Conservation (phyloP, 148 eudicot genomes). For the Diospyros kaki region DNA sequence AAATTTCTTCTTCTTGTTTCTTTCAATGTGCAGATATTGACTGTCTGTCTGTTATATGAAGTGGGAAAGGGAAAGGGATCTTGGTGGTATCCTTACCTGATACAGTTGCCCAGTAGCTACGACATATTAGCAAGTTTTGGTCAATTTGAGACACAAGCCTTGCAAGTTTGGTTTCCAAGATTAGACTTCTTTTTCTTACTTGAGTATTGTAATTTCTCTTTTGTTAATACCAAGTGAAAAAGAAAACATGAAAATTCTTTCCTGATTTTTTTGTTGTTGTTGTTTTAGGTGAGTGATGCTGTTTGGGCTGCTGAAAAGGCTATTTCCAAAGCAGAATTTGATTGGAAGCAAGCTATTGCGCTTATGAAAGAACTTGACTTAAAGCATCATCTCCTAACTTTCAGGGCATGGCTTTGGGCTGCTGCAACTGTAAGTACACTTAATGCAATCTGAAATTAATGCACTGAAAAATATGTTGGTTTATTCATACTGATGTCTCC, state of each 20-base stretch:
- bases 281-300: conserved; percentile 82
- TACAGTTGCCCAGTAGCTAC: conserved; percentile 72
- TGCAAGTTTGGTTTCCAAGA: conserved; percentile 48
- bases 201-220: neutral
- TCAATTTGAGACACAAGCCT: conserved; percentile 67
- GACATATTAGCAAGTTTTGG: conserved; percentile 65
- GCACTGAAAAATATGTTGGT: neutral
- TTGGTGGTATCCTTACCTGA: conserved; percentile 75
- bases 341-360: conserved; percentile 58
- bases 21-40: conserved; percentile 49
- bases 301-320: conserved; percentile 81
- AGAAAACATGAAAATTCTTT: neutral
- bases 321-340: conserved; percentile 41
- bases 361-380: conserved; percentile 55
- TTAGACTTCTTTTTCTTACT: neutral
- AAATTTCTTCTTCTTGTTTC: neutral
- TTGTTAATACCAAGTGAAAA: neutral
- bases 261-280: neutral
- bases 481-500: neutral
- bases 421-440: conserved; percentile 66
- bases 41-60: conserved; percentile 71
- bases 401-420: conserved; percentile 97
- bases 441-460: neutral
- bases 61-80: conserved; percentile 72
- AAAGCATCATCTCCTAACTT: conserved; percentile 47